Evolutionary conservation across 495 filamentous ascomycete genomes (phyloP), one percentile per base, ranked within the genome.

Genomic region (Hypoxylon fragiforme): DNA sequence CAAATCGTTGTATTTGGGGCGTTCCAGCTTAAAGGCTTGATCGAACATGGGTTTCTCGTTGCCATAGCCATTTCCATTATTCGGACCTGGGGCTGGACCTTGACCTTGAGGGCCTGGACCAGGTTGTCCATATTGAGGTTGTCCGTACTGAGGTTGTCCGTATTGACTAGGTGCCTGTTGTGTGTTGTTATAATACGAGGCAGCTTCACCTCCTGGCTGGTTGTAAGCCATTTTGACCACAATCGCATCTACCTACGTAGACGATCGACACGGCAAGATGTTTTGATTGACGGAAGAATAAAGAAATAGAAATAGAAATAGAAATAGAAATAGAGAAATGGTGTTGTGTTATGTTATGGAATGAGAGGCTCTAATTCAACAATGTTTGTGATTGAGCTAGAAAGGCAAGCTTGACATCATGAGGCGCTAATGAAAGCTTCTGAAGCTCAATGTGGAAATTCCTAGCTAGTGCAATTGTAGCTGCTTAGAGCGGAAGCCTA

Each of bases 1-100:
- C 4, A 90, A 44, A 62, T 96, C 92, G 61, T 96, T 88, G 67
- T 78, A 96, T 63, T 94, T 95, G 9, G 91, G 91, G 49, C 83
- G 83, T 47, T 89, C 80, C 30, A 96, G 64, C 68, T 82, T 84
- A 73, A 96, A 96, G 0, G 81, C 80, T 63, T 96, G 79, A 12
- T 92, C 84, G 60, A 92, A 97, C 12, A 74, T 79, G 9, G 75
- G 75, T 62, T 89, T 79, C 43, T 77, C 70, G 21, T 46, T 61
- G 18, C 39, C 50, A 6, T 57, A 58, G 15, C 54, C 57, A 21
- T 58, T 54, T 7, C 3, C 14, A 5, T 61, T 46, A 26, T 51
- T 47, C 43, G 51, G 43, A 19, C 46, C 30, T 14, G 66, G 53
- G n/a, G 21, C 42, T 40, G 55, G 43, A 20, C 55, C 16, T 39